A percentile compares a stretch with the other conserved stretches of the same genome.
These are phyloP conservation scores for Chaetomium sp. DNA, from an alignment of 2,329 filamentous ascomycete species.

Conservation along the genomic window DNA sequence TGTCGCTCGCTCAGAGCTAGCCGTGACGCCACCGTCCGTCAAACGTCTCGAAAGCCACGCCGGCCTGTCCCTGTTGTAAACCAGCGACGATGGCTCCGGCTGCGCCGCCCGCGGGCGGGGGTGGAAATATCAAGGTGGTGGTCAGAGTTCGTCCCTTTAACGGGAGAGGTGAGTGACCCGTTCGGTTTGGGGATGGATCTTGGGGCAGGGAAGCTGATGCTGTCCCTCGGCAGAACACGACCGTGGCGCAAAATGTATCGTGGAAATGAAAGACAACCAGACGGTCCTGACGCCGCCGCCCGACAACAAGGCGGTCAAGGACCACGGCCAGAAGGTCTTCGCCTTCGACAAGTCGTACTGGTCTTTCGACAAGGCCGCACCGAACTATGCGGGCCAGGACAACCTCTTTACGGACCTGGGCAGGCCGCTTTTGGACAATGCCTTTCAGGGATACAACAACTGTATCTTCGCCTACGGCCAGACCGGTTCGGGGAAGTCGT, in stretches of 20 bases:
- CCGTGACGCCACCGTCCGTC: constrained; percentile 3
- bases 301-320: constrained; percentile 69
- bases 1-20: constrained; percentile 17
- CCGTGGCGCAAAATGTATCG: constrained; percentile 90
- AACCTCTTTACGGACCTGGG: constrained; percentile 87
- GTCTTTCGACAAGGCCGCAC: constrained; percentile 85
- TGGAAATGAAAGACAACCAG: constrained; percentile 93
- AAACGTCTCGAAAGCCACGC: not conserved
- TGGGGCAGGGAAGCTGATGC: constrained; percentile 11
- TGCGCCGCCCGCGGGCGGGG: constrained; percentile 57
- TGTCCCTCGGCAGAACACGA: constrained; percentile 71
- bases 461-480: constrained; percentile 99
- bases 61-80: constrained; percentile 12
- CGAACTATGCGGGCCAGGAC: constrained; percentile 86
- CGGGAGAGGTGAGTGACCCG: constrained; percentile 69
- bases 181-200: not conserved
- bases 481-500: constrained; percentile 97
- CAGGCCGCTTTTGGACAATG: constrained; percentile 90
- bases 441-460: constrained; percentile 98
- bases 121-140: constrained; percentile 99
- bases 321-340: constrained; percentile 77
- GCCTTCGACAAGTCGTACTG: constrained; percentile 98
- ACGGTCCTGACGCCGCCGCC: constrained; percentile 79
- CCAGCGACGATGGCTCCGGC: constrained; percentile 60
- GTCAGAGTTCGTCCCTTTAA: constrained; percentile 96